Evolutionary conservation across 2,329 filamentous ascomycete species (phyloP), one percentile per base, ranked within the genome.

Genomic region (Epichloe hybrida): DNA sequence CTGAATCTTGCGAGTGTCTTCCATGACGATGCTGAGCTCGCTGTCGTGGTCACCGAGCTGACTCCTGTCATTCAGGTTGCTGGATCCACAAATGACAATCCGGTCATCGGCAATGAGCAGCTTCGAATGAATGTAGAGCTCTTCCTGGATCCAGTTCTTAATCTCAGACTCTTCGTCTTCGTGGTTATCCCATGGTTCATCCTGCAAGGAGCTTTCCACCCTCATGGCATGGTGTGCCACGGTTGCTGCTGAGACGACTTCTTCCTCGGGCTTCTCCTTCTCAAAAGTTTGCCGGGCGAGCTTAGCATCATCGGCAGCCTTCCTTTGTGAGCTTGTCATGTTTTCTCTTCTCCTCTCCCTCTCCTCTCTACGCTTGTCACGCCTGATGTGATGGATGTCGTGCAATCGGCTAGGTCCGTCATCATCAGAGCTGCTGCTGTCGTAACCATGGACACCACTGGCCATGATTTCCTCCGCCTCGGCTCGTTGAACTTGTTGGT

Each of bases 111-210:
- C 85, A 57, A 96, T 91, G 57, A 93, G 76, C 37, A 96, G 75
- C 70, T 97, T 98, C 31, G 82, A 86, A 65, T 98, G 93, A 46
- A 97, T 84, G 64, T 98, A 98, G 2, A 97, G 77, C 66, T 98
- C 91, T 64, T 98, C 93, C 63, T 95, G 91, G 53, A 97, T 84
- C 73, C 93, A 94, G 63, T 94, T 88, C 50, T 84, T 77, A 52
- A 89, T 84, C 65, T 97, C 93, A 1, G 79, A 78, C 57, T 91
- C 79, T 0, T 80, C 70, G 3, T 84, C 70, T 0, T 74, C 72
- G 15, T 86, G 40, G 20, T 43, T 84, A 15, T 90, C 84, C 86
- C 88, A 96, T 1, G 70, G 61, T 65, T 94, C 87, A 9, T 87
- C 81, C 3, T 60, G 80, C 67, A 74, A 75, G 71, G 64, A 78